Evolutionary conservation across 805 yeast species (phyloP), one percentile per base, ranked within the genome.

Genomic region (Pichia ethanolica): DNA sequence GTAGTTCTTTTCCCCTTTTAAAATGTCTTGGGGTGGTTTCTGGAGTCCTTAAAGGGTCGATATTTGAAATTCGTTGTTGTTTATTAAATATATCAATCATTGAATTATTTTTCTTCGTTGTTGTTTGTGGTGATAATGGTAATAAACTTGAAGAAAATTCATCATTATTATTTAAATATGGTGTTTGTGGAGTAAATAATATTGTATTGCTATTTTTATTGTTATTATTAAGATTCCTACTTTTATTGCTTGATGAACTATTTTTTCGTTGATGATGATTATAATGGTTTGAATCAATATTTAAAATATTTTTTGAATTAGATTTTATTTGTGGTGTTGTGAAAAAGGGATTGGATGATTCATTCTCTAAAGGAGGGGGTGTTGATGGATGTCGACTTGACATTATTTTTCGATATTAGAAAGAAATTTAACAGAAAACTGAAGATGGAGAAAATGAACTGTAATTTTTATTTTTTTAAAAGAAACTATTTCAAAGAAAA

Each of bases 321-420:
- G 25, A 12, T 25, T 40, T 44, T n/a, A 36, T 27, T 8, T 25
- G 26, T 13, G 50, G 50, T 8, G 48, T 46, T 35, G 27, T 48
- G 5, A 45, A 51, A 28, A 45, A 49, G 14, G 48, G 42, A 32
- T 39, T 34, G 1, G 26, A 20, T 25, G 33, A 27, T 40, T 30
- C 51, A 20, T 34, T 12, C 13, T 43, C 46, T 9, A 32, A 13
- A 35, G 53, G 50, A 9, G 63, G 63, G 34, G 65, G 65, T 11
- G 65, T 61, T 8, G 61, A 53, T 42, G 65, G 65, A 13, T 54
- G 57, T 39, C 51, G 52, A 39, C 51, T 45, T 13, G 30, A 40
- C 52, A 50, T 50, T 35, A 13, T 36, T 9, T 13, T n/a, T 11
- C 20, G 20, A 4, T 30, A 30, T 30, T 30, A 2, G 2, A 8